phyloP scores from a whole-genome alignment of 2,329 filamentous ascomycete genomes.

The Peltaster fructicola region DNA sequence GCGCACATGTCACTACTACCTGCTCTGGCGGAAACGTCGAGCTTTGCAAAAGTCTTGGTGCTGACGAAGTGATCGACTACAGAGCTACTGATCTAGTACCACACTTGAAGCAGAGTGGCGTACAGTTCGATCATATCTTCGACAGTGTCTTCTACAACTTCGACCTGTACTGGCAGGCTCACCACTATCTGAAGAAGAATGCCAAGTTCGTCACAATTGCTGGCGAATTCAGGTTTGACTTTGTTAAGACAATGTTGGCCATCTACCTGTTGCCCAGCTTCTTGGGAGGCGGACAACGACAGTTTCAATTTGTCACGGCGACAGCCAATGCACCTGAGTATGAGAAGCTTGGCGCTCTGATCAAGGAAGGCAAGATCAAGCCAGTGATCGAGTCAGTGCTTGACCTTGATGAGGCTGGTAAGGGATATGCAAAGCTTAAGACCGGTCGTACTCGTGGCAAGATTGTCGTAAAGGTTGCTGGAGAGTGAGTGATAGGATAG shows the following conservation, averaged over 20 bases:
- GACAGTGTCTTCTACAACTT: constrained; percentile 37
- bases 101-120: constrained; percentile 28
- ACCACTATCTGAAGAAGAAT: constrained; percentile 31
- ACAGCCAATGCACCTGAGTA: constrained; percentile 29
- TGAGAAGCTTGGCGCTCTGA: constrained; percentile 33
- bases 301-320: constrained; percentile 22
- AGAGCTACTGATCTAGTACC: constrained; percentile 30
- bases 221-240: constrained; percentile 17
- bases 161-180: constrained; percentile 35
- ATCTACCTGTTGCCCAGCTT: constrained; percentile 28
- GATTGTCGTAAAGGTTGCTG: constrained; percentile 28
- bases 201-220: constrained; percentile 39
- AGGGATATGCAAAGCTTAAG: constrained; percentile 42
- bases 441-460: constrained; percentile 40
- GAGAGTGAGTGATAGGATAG: background rate
- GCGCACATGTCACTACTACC: constrained; percentile 38
- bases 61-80: constrained; percentile 46
- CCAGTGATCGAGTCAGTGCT: constrained; percentile 38
- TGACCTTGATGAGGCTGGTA: constrained; percentile 36
- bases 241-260: constrained; percentile 16
- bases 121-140: constrained; percentile 32
- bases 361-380: constrained; percentile 41
- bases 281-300: constrained; percentile 33
- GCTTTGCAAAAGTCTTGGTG: constrained; percentile 39
- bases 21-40: constrained; percentile 41